These are phyloP conservation scores for Aspergillus pseudotamarii DNA, from an alignment of 2,329 filamentous ascomycete species.

Conservation along the genomic window DNA sequence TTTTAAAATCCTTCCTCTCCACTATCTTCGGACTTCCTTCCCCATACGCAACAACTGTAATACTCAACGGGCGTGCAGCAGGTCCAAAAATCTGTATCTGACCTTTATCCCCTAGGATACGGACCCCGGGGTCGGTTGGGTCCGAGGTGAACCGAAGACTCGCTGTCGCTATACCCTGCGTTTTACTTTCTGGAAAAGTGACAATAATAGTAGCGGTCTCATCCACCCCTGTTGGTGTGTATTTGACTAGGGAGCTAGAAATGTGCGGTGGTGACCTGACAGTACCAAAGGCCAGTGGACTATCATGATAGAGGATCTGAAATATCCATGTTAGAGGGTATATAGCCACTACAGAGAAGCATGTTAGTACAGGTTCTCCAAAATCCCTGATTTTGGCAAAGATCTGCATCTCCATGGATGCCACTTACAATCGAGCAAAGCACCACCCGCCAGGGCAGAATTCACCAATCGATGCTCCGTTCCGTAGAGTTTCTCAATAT, in stretches of 20 bases:
- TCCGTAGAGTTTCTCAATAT: constrained; percentile 3
- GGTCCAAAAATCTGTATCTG: constrained; percentile 12
- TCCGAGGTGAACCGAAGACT: constrained; percentile 5
- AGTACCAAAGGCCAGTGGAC: too few relatives aligned
- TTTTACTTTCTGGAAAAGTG: constrained; percentile 58
- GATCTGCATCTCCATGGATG: rapidly evolving
- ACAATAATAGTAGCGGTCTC: constrained; percentile 71
- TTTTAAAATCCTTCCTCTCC: background rate
- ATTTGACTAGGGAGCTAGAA: constrained; percentile 49
- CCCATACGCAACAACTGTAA: background rate
- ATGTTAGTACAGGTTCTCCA: background rate
- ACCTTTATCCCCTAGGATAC: background rate
- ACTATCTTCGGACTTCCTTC: background rate
- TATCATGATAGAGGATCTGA: constrained; percentile 18
- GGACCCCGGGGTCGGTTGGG: background rate
- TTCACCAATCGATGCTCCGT: constrained; percentile 67
- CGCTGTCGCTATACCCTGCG: constrained; percentile 5
- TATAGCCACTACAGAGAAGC: constrained; percentile 60
- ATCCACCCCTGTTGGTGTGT: constrained; percentile 52
- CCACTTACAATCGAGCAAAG: constrained; percentile 62
- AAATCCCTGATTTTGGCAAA: too few relatives aligned
- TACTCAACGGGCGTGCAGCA: background rate
- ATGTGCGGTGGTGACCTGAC: constrained; percentile 4
- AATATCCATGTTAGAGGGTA: constrained; percentile 79
- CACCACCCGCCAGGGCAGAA: constrained; percentile 73